Conservation (phyloP, 2,329 filamentous ascomycete species). For the Phoma sp. region DNA sequence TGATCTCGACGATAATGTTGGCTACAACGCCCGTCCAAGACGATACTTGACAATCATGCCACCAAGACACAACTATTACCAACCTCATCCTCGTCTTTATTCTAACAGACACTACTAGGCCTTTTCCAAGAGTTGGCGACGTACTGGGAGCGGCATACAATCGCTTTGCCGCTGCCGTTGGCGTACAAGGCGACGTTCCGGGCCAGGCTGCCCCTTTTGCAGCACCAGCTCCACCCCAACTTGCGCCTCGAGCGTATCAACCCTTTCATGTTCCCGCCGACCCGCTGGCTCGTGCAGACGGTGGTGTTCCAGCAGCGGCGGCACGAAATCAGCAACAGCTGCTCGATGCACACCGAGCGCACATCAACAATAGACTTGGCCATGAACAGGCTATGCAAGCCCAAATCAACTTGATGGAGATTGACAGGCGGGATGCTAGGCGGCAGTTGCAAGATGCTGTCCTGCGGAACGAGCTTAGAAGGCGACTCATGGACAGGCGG, state of each 20-base stretch:
- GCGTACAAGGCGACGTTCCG: neutral
- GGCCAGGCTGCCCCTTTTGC: neutral
- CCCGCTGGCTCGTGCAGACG: neutral
- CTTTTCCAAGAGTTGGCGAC: neutral
- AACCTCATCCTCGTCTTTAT: neutral
- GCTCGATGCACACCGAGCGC: neutral
- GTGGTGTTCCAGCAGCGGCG: neutral
- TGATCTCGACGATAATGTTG: neutral
- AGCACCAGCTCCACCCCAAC: neutral
- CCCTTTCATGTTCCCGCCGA: neutral
- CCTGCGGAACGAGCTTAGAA: neutral
- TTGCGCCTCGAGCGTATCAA: neutral
- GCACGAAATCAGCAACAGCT: neutral
- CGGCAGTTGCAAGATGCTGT: neutral
- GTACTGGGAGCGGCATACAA: slow-evolving; percentile 1
- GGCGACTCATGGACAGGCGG: neutral
- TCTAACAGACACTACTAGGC: slow-evolving; percentile 2
- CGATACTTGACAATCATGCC: neutral
- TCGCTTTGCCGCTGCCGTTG: neutral
- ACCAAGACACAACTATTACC: neutral
- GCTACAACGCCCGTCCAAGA: neutral
- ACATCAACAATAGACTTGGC: neutral
- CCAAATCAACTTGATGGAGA: neutral
- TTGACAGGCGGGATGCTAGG: neutral
- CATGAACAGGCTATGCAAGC: neutral